A percentile compares a stretch with the other conserved stretches of the same genome.
Evolutionary conservation across 106 monocot genomes (phyloP).

Genomic region (Chionographis japonica): DNA sequence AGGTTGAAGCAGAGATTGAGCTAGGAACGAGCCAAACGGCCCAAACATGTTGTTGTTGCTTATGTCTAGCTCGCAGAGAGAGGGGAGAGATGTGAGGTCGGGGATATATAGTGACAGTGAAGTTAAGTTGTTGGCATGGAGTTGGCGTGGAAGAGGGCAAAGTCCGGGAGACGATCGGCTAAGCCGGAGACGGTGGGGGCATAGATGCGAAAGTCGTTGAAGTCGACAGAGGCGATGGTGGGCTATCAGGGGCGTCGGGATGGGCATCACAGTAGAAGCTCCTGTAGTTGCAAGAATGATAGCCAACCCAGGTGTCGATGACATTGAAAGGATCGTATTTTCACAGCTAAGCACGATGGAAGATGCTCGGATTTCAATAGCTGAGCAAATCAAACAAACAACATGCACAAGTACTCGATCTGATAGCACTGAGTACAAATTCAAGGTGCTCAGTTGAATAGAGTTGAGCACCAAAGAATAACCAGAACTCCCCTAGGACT

Average conservation of each 20-base stretch:
- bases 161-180: slow-evolving; percentile 34
- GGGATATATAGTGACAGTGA: slow-evolving; percentile 28
- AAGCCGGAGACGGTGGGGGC: slow-evolving; percentile 35
- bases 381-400: no score
- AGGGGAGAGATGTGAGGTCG: slow-evolving; percentile 14
- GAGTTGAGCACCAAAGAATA: no score
- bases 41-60: slow-evolving; percentile 36
- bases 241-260: slow-evolving; percentile 11
- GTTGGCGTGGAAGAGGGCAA: slow-evolving; percentile 52
- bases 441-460: no score
- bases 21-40: slow-evolving; percentile 29
- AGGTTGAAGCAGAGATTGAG: slow-evolving; percentile 44
- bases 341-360: no score
- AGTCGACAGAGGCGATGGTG: slow-evolving; percentile 44
- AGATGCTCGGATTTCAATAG: no score
- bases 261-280: slow-evolving; percentile 42
- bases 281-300: slow-evolving; percentile 26
- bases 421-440: no score
- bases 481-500: no score
- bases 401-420: no score
- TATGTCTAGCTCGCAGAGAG: slow-evolving; percentile 50
- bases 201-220: slow-evolving; percentile 32
- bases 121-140: slow-evolving; percentile 43
- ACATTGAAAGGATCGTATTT: slow-evolving; percentile 30
- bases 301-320: slow-evolving; percentile 24